These are phyloP conservation scores for Monascus ruber DNA, from an alignment of 2,329 filamentous ascomycete species.

Conservation along the genomic window DNA sequence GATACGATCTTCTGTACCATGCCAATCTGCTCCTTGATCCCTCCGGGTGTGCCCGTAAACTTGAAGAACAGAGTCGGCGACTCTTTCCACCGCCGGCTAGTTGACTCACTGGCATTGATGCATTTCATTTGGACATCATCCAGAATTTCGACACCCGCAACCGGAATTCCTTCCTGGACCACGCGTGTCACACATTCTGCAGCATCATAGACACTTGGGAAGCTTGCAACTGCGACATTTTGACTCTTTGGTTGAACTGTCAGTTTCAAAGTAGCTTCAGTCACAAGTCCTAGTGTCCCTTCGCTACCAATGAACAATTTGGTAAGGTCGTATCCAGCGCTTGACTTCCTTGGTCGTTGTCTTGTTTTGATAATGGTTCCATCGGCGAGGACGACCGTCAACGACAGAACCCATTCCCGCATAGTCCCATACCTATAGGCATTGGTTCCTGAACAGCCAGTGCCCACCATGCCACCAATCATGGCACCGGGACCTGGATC, in stretches of 20 bases:
- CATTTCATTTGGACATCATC: constrained; percentile 82
- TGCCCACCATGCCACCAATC: constrained; percentile 63
- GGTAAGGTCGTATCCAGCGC: constrained; percentile 84
- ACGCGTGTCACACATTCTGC: constrained; percentile 71
- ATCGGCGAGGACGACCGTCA: constrained; percentile 83
- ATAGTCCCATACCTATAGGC: constrained; percentile 89
- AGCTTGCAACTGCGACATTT: constrained; percentile 66
- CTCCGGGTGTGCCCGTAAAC: constrained; percentile 54
- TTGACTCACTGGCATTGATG: constrained; percentile 45
- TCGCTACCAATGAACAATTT: constrained; percentile 83
- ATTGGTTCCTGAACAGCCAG: constrained; percentile 60
- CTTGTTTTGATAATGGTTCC: constrained; percentile 83
- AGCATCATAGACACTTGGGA: constrained; percentile 54
- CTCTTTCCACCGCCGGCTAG: constrained; percentile 51
- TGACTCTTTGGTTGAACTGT: constrained; percentile 69
- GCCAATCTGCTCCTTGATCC: constrained; percentile 53
- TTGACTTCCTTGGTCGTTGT: constrained; percentile 78
- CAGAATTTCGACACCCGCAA: constrained; percentile 85
- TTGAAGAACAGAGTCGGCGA: constrained; percentile 64
- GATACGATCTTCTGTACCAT: constrained; percentile 50
- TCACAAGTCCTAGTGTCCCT: constrained; percentile 82
- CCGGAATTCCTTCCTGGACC: constrained; percentile 67
- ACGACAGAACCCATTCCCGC: constrained; percentile 80
- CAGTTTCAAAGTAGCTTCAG: constrained; percentile 80
- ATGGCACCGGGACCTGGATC: constrained; percentile 84